Base-by-base conservation (phyloP, 768 basidiomycete species). In the Suillus hirtellus region DNA sequence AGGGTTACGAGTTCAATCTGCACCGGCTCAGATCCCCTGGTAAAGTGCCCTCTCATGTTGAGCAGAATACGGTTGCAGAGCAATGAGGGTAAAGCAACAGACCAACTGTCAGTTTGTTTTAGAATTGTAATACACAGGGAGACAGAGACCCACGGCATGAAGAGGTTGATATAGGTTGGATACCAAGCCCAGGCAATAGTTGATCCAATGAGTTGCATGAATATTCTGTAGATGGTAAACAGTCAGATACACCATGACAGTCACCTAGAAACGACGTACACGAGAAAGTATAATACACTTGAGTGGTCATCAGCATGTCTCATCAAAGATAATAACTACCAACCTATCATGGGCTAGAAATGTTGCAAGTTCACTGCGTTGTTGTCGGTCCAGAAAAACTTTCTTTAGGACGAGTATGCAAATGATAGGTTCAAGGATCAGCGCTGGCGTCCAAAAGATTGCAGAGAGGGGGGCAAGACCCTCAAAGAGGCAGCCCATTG, bases 401-500 rank as follows among this genome's bases (percentile, higher is more conserved):
- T 69, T 68, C 50, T 64, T 65, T 12, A 68, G 62, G 21, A 73
- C 70, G 24, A 73, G 63, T 12, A 38, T 50, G 31, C 64, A 71
- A 43, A 71, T 64, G 38, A 73, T 63, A 2, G 72, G 71, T 37
- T 73, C 72, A 3, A 67, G 63, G 17, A 71, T 52, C 6, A 73
- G 59, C 2, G 65, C 69, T 44, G 72, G 71, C 5, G 67, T 63
- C 69, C 70, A 73, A 59, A 73, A 70, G 4, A 70, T 60, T 3
- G 70, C 65, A 1, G 72, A 67, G 46, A 70, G 35, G 1, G 63
- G 60, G 15, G 68, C 54, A 11, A 71, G 53, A 6, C 65, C 68
- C 27, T 63, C 54, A 52, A 70, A 71, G n/a, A 59, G 60, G 55
- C 72, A 73, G 11, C 71, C 72, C 1, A 59, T 66, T n/a, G 67